phyloP scores from a whole-genome alignment of 139 green algal genomes.

The Microglena sp. region DNA sequence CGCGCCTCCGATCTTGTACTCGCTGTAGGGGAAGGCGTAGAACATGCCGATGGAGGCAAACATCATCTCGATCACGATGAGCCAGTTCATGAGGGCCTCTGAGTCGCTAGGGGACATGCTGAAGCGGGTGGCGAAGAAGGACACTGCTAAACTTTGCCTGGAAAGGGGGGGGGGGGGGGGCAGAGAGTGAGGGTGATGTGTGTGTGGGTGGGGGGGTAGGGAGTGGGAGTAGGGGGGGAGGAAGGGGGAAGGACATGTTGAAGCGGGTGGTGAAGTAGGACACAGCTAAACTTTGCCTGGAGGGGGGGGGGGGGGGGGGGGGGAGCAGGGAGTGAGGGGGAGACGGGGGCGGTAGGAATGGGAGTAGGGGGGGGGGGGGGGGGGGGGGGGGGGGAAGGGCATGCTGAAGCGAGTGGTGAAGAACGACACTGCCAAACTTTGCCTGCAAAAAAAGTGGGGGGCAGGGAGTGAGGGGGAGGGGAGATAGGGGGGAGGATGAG shows the following conservation, averaged over 20 bases:
- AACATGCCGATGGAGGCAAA: slow-evolving; percentile 68
- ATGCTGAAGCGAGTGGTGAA: slow-evolving; percentile 5
- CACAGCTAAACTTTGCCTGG: too few relatives aligned
- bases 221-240: too few relatives aligned
- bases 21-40: slow-evolving; percentile 78
- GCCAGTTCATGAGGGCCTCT: slow-evolving; percentile 81
- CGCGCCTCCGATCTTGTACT: slow-evolving; percentile 57
- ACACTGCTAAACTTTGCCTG: slow-evolving; percentile 3
- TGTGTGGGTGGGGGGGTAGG: too few relatives aligned
- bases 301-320: too few relatives aligned
- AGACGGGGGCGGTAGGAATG: too few relatives aligned
- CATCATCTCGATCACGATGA: slow-evolving; percentile 94
- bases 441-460: neutral
- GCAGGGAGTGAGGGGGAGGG: too few relatives aligned
- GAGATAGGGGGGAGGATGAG: too few relatives aligned
- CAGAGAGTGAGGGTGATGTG: too few relatives aligned
- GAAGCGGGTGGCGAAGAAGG: slow-evolving; percentile 11
- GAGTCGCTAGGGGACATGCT: slow-evolving; percentile 12
- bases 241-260: neutral
- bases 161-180: too few relatives aligned
- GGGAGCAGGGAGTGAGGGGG: too few relatives aligned
- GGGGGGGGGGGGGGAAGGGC: neutral
- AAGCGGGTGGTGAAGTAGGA: too few relatives aligned
- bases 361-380: too few relatives aligned
- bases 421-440: slow-evolving; percentile 10